Conservation (phyloP, 768 basidiomycete genomes). For the Leucosporidium creatinivorum region DNA sequence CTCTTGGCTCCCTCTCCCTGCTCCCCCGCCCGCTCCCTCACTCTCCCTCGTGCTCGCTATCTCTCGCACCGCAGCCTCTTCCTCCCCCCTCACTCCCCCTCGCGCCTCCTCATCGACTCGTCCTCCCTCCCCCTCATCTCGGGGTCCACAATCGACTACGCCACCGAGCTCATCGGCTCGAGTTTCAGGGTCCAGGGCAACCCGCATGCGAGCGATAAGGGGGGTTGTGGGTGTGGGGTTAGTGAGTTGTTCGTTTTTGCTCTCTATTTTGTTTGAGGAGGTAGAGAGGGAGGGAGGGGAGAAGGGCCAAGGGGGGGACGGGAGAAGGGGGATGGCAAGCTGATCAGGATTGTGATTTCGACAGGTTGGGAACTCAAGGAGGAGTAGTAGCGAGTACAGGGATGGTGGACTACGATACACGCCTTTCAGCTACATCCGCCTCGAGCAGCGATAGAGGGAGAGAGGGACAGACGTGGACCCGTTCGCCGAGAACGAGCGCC, state of each 20-base stretch:
- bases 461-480: no score
- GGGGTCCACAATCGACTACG: conserved; percentile 81
- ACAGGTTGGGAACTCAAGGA: conserved; percentile 34
- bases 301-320: no score
- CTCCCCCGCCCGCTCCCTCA: background rate
- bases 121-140: conserved; percentile 76
- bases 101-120: conserved; percentile 65
- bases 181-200: conserved; percentile 76
- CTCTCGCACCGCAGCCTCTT: conserved; percentile 7
- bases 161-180: conserved; percentile 90
- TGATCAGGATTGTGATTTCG: no score
- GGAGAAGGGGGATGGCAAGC: no score
- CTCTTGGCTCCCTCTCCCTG: background rate
- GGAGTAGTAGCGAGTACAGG: background rate
- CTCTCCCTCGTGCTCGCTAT: conserved; percentile 1
- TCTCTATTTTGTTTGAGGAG: background rate
- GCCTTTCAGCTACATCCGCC: no score
- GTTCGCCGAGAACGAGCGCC: no score
- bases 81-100: conserved; percentile 41
- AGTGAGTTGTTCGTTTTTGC: conserved; percentile 13
- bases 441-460: no score
- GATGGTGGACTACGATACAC: no score
- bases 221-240: conserved; percentile 89
- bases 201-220: conserved; percentile 75
- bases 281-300: background rate